Evolutionary conservation across 2,329 filamentous ascomycete species (phyloP).

Genomic region (Aspergillus sp.): DNA sequence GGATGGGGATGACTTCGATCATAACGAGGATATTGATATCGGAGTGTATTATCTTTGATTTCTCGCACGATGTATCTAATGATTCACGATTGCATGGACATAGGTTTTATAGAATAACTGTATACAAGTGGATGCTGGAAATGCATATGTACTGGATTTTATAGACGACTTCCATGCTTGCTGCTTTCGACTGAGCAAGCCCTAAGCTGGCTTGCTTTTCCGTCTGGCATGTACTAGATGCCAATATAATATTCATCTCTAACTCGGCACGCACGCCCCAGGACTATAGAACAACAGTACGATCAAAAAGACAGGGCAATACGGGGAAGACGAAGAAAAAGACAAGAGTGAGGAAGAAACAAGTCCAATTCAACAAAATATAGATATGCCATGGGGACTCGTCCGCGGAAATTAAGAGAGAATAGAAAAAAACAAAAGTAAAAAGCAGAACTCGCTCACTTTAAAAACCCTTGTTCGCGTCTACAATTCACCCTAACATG

Average conservation of each 20-base stretch:
- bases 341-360: neutral
- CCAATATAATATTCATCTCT: too few species aligned
- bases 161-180: too few species aligned
- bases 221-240: too few species aligned
- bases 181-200: too few species aligned
- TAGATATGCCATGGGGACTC: conserved; percentile 13
- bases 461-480: conserved; percentile 5
- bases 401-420: conserved; percentile 1
- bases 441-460: conserved; percentile 9
- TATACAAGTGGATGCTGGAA: too few species aligned
- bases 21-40: conserved; percentile 2
- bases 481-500: conserved; percentile 11
- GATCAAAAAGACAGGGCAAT: conserved; percentile 1
- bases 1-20: neutral
- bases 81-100: conserved; percentile 1
- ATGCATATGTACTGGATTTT: too few species aligned
- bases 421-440: neutral
- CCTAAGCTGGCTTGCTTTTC: too few species aligned
- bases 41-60: conserved; percentile 14
- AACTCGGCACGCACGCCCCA: neutral
- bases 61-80: neutral
- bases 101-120: neutral
- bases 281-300: neutral
- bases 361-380: conserved; percentile 14
- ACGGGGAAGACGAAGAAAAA: conserved; percentile 1